These are phyloP conservation scores for Xylaria flabelliformis DNA, from an alignment of 495 filamentous ascomycete genomes.

Conservation along the genomic window DNA sequence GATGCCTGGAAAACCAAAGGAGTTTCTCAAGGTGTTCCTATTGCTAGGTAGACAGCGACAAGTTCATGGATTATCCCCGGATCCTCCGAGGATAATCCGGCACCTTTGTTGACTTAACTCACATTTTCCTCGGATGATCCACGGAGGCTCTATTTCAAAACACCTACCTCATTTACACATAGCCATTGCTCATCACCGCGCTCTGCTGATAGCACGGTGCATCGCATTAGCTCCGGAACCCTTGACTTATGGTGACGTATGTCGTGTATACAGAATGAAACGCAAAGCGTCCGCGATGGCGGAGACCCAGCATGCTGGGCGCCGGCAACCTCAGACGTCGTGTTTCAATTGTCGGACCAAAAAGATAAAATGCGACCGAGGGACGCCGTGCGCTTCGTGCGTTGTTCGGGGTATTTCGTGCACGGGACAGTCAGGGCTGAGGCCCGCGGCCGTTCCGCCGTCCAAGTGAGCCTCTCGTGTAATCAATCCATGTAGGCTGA, in stretches of 20 bases:
- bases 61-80: neutral
- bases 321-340: conserved; percentile 50
- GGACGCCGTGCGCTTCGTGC: conserved; percentile 45
- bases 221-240: neutral
- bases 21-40: neutral
- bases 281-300: conserved; percentile 6
- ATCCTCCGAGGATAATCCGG: conserved; percentile 21
- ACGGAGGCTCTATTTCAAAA: neutral
- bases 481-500: neutral
- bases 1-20: neutral
- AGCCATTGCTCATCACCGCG: neutral
- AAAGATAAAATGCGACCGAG: conserved; percentile 56
- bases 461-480: conserved; percentile 5
- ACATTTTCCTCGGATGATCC: conserved; percentile 5
- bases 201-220: neutral
- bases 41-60: neutral
- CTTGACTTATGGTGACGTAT: neutral
- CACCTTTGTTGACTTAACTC: neutral
- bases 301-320: conserved; percentile 30
- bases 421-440: conserved; percentile 9
- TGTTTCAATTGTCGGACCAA: conserved; percentile 53
- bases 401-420: conserved; percentile 27
- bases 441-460: conserved; percentile 4
- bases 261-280: conserved; percentile 13
- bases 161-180: neutral